Conservation (phyloP, 805 yeast species). For the Blastobotrys peoriensis region DNA sequence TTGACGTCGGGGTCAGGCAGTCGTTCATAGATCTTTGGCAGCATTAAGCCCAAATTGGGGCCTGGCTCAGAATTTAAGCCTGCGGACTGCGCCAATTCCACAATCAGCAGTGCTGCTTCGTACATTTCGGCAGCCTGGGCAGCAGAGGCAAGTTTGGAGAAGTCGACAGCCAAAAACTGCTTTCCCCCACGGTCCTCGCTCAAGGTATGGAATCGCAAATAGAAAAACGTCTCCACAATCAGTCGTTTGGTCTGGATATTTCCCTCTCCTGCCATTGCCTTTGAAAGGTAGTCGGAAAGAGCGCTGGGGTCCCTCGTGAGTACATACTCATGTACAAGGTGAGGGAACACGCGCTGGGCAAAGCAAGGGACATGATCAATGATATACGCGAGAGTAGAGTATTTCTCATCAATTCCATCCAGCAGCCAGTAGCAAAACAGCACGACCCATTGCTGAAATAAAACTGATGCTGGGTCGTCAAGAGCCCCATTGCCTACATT, state of each 20-base stretch:
- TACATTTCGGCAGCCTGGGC: constrained; percentile 24
- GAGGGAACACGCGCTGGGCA: constrained; percentile 3
- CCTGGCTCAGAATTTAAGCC: constrained; percentile 6
- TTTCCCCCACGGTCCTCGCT: constrained; percentile 15
- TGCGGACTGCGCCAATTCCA: constrained; percentile 27
- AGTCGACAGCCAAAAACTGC: constrained; percentile 21
- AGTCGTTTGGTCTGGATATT: constrained; percentile 4
- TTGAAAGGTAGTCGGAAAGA: not conserved
- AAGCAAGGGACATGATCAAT: constrained; percentile 1
- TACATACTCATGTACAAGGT: constrained; percentile 8
- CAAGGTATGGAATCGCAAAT: constrained; percentile 10
- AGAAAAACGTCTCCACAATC: constrained; percentile 13
- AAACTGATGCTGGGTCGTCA: too few relatives aligned
- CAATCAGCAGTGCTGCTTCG: constrained; percentile 30
- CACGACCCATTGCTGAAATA: too few relatives aligned
- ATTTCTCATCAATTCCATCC: not conserved
- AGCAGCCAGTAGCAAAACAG: not conserved
- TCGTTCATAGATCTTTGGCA: constrained; percentile 38
- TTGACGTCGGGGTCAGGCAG: constrained; percentile 60
- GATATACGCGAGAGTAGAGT: not conserved
- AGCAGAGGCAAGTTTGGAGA: constrained; percentile 13
- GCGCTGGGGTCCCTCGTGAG: not conserved
- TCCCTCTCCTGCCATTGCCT: not conserved
- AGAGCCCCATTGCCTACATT: too few relatives aligned
- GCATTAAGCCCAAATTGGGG: not conserved